Evolutionary conservation across 495 filamentous ascomycete genomes (phyloP), one percentile per base, ranked within the genome.

Genomic region (Aspergillus conjunctus): DNA sequence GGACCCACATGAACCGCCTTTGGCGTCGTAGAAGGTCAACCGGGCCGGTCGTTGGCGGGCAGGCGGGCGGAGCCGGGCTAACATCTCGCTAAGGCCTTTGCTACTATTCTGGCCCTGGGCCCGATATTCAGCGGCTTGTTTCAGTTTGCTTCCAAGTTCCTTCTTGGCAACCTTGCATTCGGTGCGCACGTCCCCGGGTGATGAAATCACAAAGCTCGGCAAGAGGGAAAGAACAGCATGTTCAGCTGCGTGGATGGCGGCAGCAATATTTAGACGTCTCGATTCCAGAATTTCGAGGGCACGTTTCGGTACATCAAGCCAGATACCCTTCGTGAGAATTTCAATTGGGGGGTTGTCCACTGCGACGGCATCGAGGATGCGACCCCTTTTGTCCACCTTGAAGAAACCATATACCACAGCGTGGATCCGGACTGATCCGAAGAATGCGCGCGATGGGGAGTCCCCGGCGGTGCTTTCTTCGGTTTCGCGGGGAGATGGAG

Each of bases 371-470:
- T 98, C 94, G 48, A 98, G 88, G 51, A 98, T 87, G 22, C 89
- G 85, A 43, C 88, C 82, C 53, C 84, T 83, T 66, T 88, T 88
- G 73, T 97, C 91, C 41, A 97, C 74, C 69, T 97, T 98, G 82
- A 97, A 97, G 79, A 92, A 99, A 17, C 95, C 95, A 69, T 95
- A 98, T 15, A 98, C 90, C 41, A 88, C 85, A 60, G 91, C 87
- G 62, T 86, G 85, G 68, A 98, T 90, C 60, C 87, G 85, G 71
- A 99, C 92, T 1, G 83, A 64, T 61, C 94, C 94, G 72, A 88
- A 93, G 77, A 88, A 97, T 22, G 93, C 93, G 39, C 85, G 81
- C 1, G 77, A 79, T 7, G 77, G 65, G 10, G 78, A 77, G 12
- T 49, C 43, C 21, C 26, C 12, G 18, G 32, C 1, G 15, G 2